Percentiles rank a stretch among this genome's conserved stretches.
Conservation (phyloP, 495 filamentous ascomycete species). For the Trichoderma gamsii region DNA sequence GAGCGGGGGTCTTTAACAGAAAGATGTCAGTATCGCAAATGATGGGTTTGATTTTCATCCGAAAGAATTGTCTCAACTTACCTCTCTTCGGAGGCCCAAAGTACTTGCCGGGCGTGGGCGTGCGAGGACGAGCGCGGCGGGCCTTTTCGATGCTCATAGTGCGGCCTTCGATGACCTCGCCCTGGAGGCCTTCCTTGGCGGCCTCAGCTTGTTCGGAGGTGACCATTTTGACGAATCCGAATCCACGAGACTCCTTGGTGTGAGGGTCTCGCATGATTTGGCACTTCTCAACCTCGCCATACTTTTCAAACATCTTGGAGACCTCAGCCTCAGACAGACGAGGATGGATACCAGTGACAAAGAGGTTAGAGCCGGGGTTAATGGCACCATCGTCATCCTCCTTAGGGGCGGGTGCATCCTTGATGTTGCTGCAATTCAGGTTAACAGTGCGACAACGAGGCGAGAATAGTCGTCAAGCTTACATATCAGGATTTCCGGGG, state of each 20-base stretch:
- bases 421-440: constrained; percentile 35
- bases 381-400: constrained; percentile 74
- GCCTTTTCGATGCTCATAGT: constrained; percentile 99
- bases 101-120: constrained; percentile 97
- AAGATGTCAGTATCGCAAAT: constrained; percentile 27
- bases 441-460: constrained; percentile 23
- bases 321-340: constrained; percentile 87
- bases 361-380: constrained; percentile 96
- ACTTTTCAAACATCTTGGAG: constrained; percentile 94
- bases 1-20: constrained; percentile 31
- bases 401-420: constrained; percentile 46
- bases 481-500: constrained; percentile 39
- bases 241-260: constrained; percentile 95
- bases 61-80: constrained; percentile 39
- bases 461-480: constrained; percentile 29
- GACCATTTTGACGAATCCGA: constrained; percentile 98
- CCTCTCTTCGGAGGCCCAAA: constrained; percentile 97
- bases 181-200: constrained; percentile 92
- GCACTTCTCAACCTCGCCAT: constrained; percentile 96
- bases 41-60: constrained; percentile 44
- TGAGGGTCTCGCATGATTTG: constrained; percentile 99
- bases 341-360: constrained; percentile 97
- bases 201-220: constrained; percentile 90
- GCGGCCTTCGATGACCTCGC: constrained; percentile 90
- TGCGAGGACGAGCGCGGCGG: constrained; percentile 86